phyloP scores from a whole-genome alignment of 345 rosid genomes.

The Carallia brachiata region DNA sequence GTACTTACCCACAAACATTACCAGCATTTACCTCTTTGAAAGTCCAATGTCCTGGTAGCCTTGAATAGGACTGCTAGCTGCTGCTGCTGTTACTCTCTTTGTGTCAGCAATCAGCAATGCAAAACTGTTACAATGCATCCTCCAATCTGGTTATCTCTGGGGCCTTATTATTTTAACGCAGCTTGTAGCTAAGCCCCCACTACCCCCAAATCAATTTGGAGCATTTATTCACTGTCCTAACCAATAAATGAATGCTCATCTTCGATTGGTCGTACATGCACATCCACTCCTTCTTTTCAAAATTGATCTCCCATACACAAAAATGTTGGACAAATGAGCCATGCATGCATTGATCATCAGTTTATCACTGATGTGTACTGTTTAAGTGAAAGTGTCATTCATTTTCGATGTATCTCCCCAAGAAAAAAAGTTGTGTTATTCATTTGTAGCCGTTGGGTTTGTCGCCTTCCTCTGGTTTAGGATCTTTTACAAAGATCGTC shows the following conservation, averaged over 20 bases:
- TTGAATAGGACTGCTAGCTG: background rate
- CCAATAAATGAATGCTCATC: background rate
- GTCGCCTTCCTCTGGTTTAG: no score
- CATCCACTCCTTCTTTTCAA: background rate
- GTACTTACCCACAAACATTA: background rate
- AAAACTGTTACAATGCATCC: conserved; percentile 2
- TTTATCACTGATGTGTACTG: conserved; percentile 17
- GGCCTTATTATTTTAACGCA: background rate
- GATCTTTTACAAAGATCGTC: no score
- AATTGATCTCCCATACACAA: background rate
- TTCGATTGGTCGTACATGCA: background rate
- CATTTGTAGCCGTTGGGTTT: background rate
- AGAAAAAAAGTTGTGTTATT: background rate
- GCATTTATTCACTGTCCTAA: background rate
- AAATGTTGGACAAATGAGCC: background rate
- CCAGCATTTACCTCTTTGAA: background rate
- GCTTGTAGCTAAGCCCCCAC: background rate
- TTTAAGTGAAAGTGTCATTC: conserved; percentile 20
- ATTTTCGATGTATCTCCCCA: conserved; percentile 2
- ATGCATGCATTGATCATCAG: background rate
- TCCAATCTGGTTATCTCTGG: background rate
- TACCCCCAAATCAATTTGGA: background rate
- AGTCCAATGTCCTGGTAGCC: conserved; percentile 5
- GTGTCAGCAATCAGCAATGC: conserved; percentile 8
- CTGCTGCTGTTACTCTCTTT: conserved; percentile 9